Evolutionary conservation across 1,284 basidiomycete genomes (phyloP), one percentile per base, ranked within the genome.

Genomic region (Coniferiporia sulphurascens): DNA sequence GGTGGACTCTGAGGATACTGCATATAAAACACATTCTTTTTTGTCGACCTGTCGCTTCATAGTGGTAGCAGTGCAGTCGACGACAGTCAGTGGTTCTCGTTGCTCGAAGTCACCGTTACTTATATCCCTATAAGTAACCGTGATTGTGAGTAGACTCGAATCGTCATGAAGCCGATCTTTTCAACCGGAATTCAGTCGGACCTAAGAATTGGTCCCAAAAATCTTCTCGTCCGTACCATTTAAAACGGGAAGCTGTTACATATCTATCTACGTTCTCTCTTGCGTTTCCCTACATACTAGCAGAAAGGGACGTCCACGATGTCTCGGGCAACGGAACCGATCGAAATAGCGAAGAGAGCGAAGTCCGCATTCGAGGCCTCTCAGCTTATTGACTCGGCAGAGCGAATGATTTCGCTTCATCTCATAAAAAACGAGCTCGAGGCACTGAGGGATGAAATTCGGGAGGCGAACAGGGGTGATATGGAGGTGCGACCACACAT

Each of bases 301-400:
- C 41, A 3, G 41, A 13, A 12, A 3, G 8, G 10, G 10, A n/a
- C n/a, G n/a, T n/a, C 4, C 13, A 13, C 13, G 13, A 58, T 58
- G 56, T 52, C 56, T 48, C 43, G 45, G 36, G 36, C 41, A 45
- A 17, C 41, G 15, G 38, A 35, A 12, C 55, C 59, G 21, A 48
- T 6, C 2, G 48, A 72, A 13, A 87, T 95, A 62, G 94, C 94
- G 46, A 80, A 79, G 67, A 79, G 81, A 2, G 91, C 93, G 19
- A 93, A 93, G 70, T 70, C 74, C 15, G 91, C 95, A 0, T 97
- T 95, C 67, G 87, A 95, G 66, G 81, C 81, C 12, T 93, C 93
- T 9, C 94, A 96, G 71, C 79, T 95, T 19, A 78, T 95, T 55
- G 75, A 83, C 44, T 72, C 85, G 0, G 69, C 77, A 0, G 85